Percentiles rank a stretch among this genome's conserved stretches.
Conservation (phyloP, 257 asterid genomes). For the Mentha longifolia region DNA sequence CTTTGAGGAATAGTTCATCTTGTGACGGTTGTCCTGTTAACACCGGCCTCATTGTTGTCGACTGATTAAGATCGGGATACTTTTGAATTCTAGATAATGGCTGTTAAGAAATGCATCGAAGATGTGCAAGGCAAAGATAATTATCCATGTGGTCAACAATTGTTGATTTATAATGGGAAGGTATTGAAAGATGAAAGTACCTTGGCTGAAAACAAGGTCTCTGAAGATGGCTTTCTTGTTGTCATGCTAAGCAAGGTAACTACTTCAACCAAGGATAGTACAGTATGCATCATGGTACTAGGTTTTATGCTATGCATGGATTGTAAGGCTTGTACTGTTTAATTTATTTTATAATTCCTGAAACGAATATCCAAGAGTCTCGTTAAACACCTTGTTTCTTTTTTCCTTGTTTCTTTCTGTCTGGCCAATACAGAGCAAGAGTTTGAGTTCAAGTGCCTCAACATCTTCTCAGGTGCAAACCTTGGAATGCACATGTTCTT, state of each 20-base stretch:
- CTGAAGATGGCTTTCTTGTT: constrained; percentile 93
- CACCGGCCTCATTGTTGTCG: not conserved
- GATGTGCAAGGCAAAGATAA: constrained; percentile 87
- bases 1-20: constrained; percentile 9
- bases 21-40: not conserved
- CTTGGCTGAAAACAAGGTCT: constrained; percentile 74
- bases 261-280: not conserved
- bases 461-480: constrained; percentile 66
- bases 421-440: constrained; percentile 59
- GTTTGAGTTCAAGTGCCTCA: constrained; percentile 58
- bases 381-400: constrained; percentile 18
- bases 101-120: constrained; percentile 88
- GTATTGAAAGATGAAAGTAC: constrained; percentile 87
- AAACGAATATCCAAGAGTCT: not conserved
- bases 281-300: not conserved
- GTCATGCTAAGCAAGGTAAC: constrained; percentile 96
- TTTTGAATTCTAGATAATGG: constrained; percentile 63
- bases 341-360: not conserved
- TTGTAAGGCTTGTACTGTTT: constrained; percentile 5
- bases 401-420: not conserved
- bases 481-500: constrained; percentile 13
- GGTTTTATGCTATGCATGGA: constrained; percentile 8
- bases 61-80: constrained; percentile 28
- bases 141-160: constrained; percentile 92
- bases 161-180: constrained; percentile 88